A percentile compares a stretch with the other conserved stretches of the same genome.
phyloP scores from a whole-genome alignment of 805 yeast genomes.

The Cyberlindnera euphorbiae region DNA sequence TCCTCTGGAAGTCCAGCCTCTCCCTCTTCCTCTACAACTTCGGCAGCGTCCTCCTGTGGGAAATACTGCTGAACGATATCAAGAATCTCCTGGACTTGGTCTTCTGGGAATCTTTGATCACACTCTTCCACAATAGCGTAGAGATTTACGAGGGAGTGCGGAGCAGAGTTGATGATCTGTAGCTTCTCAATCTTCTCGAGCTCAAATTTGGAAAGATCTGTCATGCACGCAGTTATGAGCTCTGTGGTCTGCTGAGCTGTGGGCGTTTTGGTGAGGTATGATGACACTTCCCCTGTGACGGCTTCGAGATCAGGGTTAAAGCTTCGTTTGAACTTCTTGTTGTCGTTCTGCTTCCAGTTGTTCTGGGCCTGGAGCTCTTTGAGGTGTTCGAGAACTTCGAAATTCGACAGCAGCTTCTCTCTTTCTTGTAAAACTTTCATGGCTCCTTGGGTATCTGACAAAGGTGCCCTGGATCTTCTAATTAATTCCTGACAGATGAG shows the following conservation, averaged over 20 bases:
- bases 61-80: conserved; percentile 49
- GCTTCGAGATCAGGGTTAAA: conserved; percentile 32
- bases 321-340: conserved; percentile 23
- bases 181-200: conserved; percentile 79
- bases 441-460: too few species aligned
- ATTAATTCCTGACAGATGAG: too few species aligned
- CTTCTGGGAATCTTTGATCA: conserved; percentile 76
- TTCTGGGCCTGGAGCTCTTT: conserved; percentile 36
- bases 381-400: conserved; percentile 49
- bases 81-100: conserved; percentile 54
- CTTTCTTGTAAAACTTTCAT: conserved; percentile 36
- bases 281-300: conserved; percentile 30
- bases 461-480: too few species aligned
- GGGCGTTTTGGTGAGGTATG: conserved; percentile 14
- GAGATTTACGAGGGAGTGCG: conserved; percentile 72
- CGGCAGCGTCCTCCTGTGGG: conserved; percentile 30
- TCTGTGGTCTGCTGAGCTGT: conserved; percentile 25
- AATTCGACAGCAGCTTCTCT: conserved; percentile 52
- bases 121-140: conserved; percentile 87
- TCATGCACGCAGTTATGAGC: conserved; percentile 27
- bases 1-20: conserved; percentile 11
- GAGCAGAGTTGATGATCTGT: conserved; percentile 78
- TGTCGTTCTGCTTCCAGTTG: conserved; percentile 27
- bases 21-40: conserved; percentile 11
- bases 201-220: conserved; percentile 34